Evolutionary conservation across 345 rosid species (phyloP).

Genomic region (Odontarrhena argentea): DNA sequence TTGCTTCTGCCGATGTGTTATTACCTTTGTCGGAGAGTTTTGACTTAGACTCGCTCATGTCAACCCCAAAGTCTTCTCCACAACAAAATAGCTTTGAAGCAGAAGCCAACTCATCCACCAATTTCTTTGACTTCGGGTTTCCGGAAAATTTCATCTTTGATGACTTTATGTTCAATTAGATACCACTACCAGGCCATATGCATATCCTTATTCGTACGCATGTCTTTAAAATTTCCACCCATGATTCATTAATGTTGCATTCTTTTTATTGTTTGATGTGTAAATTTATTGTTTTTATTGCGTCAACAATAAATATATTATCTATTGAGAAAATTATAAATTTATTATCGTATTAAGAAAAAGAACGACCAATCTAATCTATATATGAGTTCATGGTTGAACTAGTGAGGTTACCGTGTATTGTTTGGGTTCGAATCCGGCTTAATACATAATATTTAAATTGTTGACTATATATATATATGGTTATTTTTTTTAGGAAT

Average conservation of each 20-base stretch:
- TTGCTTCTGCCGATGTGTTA: background rate
- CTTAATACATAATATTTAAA: no score
- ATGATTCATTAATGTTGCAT: constrained; percentile 35
- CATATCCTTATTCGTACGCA: background rate
- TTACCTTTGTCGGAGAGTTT: constrained; percentile 43
- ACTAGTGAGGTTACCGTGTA: no score
- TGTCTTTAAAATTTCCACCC: background rate
- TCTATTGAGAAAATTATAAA: no score
- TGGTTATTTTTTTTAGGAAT: no score
- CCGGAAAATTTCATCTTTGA: constrained; percentile 66
- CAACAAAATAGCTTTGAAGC: constrained; percentile 54
- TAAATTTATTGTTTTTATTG: constrained; percentile 6
- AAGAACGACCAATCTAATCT: no score
- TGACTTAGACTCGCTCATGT: constrained; percentile 54
- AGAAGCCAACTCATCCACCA: constrained; percentile 62
- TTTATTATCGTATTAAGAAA: no score
- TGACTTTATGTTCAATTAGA: constrained; percentile 59
- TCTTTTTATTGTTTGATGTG: constrained; percentile 24
- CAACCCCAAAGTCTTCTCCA: constrained; percentile 65
- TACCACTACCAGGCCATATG: background rate
- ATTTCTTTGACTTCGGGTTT: constrained; percentile 72
- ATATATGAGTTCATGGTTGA: no score
- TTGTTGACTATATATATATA: no score
- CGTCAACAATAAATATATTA: background rate
- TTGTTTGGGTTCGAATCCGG: no score